Evolutionary conservation across 2,329 filamentous ascomycete genomes (phyloP), one percentile per base, ranked within the genome.

Genomic region (Calonectria pauciramosa): DNA sequence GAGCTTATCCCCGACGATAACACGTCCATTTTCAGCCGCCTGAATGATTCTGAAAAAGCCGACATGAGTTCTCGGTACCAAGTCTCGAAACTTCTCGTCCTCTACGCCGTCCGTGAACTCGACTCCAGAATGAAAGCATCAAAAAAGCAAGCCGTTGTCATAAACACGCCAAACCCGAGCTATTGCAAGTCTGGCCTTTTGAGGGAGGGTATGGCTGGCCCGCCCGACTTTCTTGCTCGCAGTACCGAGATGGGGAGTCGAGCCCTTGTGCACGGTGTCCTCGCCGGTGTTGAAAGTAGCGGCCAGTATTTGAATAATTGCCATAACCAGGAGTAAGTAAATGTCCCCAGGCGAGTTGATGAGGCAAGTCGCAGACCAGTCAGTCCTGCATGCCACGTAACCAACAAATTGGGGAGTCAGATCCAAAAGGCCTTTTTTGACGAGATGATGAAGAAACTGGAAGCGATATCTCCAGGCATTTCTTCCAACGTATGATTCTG

Each of bases 161-260:
- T 87, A 71, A 87, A 87, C 72, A 81, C 85, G 16, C 83, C 85
- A 0, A 87, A 87, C 60, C 86, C 86, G 2, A 87, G 86, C 54
- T 85, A 82, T 68, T 87, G 86, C 81, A 84, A 85, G 66, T 86
- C 85, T 0, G 77, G 77, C 11, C 77, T 86, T 2, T 32, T 78
- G 1, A 73, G 77, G 4, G 76, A 80, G 26, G 26, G 64, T 14
- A 26, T 56, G n/a, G 32, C 41, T 28, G n/a, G 59, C 0, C 68
- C 72, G 0, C 72, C 68, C 1, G 74, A 72, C 1, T 72, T 87
- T 14, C 34, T 89, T 14, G 89, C 86, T 0, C 83, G 88, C 1
- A 84, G 83, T 0, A 84, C 86, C 0, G 89, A 90, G 77, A 85
- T 86, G 64, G 89, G 89, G 0, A 83, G 83, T 36, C 80, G 84